Evolutionary conservation across 2,329 filamentous ascomycete genomes (phyloP), one percentile per base, ranked within the genome.

Genomic region (Diplodia seriata): DNA sequence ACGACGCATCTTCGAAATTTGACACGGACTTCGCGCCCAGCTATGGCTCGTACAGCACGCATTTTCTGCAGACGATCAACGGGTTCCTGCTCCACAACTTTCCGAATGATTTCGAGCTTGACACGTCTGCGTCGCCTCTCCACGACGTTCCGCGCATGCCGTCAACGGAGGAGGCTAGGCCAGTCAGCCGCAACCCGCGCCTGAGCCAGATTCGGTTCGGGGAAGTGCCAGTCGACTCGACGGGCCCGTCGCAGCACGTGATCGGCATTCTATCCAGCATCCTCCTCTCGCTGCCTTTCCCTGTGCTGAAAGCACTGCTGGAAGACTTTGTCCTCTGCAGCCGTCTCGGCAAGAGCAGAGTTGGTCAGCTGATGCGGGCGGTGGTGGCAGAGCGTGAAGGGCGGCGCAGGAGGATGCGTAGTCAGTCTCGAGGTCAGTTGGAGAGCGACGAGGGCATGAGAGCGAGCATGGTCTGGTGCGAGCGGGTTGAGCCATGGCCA

Each of bases 141-240:
- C 74, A 79, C 23, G 82, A 85, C 31, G 79, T 82, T 57, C 84
- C 84, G 12, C 77, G 83, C 31, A 78, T 87, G 4, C 83, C 83
- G 2, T 71, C 71, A 26, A 59, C 80, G 20, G 68, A 74, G n/a
- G 74, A 80, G 23, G 73, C 76, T 68, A 76, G 77, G 29, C 72
- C 77, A 6, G 73, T 78, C 12, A 74, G 75, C 4, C 80, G 81
- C 63, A 81, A 87, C 62, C 83, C 84, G 49, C 85, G 88, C 31
- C 80, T 91, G 12, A 86, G 85, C 69, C 85, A 84, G 70, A 91
- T 93, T 64, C 87, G 88, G 69, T 93, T 93, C 73, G 90, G 90
- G n/a, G 89, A 92, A 71, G 80, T 90, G 23, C 81, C 86, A 2
- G 72, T 75, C 2, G 80, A 80, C 31, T 78, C 83, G 40, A 79